Percentiles rank a stretch among this genome's conserved stretches.
phyloP scores from a whole-genome alignment of 1,139 yeast species.

The Diutina mesorugosa region DNA sequence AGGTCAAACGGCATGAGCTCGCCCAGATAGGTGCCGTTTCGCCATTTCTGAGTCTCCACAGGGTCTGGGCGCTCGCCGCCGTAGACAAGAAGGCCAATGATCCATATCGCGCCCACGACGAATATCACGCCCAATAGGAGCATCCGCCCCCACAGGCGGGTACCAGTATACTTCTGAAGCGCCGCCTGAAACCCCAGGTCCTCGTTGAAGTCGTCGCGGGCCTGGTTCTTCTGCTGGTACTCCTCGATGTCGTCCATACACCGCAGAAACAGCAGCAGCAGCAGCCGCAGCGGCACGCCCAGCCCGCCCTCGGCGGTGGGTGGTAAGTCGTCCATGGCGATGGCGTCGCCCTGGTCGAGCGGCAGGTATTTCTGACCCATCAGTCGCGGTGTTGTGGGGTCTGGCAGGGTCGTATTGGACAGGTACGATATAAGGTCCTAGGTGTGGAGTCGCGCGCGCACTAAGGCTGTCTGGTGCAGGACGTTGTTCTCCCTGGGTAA shows the following conservation, averaged over 20 bases:
- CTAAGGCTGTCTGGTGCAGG: neutral
- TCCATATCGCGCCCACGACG: conserved; percentile 13
- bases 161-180: conserved; percentile 10
- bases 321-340: neutral
- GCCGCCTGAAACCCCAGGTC: conserved; percentile 14
- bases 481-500: neutral
- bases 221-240: conserved; percentile 7
- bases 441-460: neutral
- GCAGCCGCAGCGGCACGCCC: neutral
- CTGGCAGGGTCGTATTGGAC: neutral
- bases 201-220: conserved; percentile 12
- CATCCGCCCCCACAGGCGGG: conserved; percentile 5
- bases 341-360: neutral
- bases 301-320: conserved; percentile 8
- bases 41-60: neutral
- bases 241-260: conserved; percentile 19
- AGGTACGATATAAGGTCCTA: neutral
- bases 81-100: conserved; percentile 17
- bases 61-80: conserved; percentile 7
- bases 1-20: neutral
- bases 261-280: conserved; percentile 5
- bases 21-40: neutral
- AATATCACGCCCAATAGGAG: conserved; percentile 3
- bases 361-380: neutral
- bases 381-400: neutral